Evolutionary conservation across 495 filamentous ascomycete species (phyloP).

Genomic region (Xylaria intraflava): DNA sequence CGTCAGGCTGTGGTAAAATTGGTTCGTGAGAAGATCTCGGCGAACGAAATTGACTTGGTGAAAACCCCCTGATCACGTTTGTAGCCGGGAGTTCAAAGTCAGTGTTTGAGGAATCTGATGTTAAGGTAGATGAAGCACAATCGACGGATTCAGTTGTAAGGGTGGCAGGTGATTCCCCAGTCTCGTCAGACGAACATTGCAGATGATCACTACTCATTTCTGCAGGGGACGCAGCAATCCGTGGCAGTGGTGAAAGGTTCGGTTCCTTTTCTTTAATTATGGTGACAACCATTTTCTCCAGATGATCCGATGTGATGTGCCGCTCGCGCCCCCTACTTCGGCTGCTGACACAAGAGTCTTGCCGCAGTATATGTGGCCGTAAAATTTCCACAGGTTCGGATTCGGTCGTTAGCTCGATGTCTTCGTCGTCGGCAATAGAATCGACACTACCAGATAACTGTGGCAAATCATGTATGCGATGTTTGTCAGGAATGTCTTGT

Average conservation of each 20-base stretch:
- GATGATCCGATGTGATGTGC: constrained; percentile 79
- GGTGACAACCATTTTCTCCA: constrained; percentile 82
- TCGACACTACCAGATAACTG: constrained; percentile 89
- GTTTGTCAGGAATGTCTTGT: constrained; percentile 39
- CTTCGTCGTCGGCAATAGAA: constrained; percentile 70
- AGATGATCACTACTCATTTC: constrained; percentile 17
- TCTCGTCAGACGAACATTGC: constrained; percentile 18
- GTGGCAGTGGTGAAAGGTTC: constrained; percentile 50
- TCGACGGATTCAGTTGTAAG: constrained; percentile 4
- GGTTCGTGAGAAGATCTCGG: constrained; percentile 33
- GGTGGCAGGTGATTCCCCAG: constrained; percentile 26
- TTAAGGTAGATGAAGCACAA: not conserved
- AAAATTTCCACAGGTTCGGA: constrained; percentile 50
- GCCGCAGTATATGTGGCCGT: constrained; percentile 50
- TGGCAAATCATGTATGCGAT: constrained; percentile 54
- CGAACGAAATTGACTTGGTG: constrained; percentile 66
- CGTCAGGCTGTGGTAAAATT: constrained; percentile 19
- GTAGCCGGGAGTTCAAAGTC: constrained; percentile 32
- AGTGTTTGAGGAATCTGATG: not conserved
- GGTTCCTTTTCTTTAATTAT: constrained; percentile 76
- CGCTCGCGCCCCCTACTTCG: constrained; percentile 70
- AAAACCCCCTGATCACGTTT: constrained; percentile 82
- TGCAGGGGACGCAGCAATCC: constrained; percentile 35
- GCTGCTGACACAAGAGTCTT: constrained; percentile 49
- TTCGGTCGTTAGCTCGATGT: constrained; percentile 59